phyloP scores from a whole-genome alignment of 1,284 basidiomycete genomes.

The Cutaneotrichosporon spelunceum region DNA sequence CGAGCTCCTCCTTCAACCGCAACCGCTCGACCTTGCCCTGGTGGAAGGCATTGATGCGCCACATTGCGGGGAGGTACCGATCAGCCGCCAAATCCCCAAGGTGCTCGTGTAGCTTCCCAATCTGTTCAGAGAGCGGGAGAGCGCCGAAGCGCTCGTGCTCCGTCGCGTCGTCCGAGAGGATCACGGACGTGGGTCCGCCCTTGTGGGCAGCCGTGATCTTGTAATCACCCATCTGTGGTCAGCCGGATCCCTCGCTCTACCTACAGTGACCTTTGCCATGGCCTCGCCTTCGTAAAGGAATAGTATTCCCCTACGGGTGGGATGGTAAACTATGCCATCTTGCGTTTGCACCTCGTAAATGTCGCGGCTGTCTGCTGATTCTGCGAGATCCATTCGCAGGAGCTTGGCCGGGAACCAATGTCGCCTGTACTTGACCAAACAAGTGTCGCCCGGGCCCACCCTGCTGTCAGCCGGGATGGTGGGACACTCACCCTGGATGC shows the following conservation, averaged over 20 bases:
- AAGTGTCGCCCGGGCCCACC: constrained; percentile 7
- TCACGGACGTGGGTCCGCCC: background rate
- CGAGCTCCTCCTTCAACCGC: constrained; percentile 9
- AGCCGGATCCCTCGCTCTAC: constrained; percentile 2
- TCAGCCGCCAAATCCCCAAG: constrained; percentile 30
- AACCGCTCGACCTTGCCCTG: background rate
- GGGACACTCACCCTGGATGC: constrained; percentile 4
- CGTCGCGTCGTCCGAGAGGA: background rate
- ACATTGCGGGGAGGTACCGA: constrained; percentile 32
- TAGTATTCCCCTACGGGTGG: constrained; percentile 19
- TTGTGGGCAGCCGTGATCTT: background rate
- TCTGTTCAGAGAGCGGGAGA: constrained; percentile 21
- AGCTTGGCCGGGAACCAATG: constrained; percentile 16
- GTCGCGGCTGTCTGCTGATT: constrained; percentile 18
- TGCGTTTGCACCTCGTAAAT: constrained; percentile 20
- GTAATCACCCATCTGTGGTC: background rate
- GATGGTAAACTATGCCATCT: constrained; percentile 11
- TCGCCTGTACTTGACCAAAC: constrained; percentile 4
- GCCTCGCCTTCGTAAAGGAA: constrained; percentile 24
- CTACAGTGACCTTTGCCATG: constrained; percentile 27
- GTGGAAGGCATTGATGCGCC: constrained; percentile 35
- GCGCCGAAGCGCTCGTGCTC: constrained; percentile 13
- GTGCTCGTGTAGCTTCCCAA: constrained; percentile 28
- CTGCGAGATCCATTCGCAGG: constrained; percentile 20
- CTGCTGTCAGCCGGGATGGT: constrained; percentile 3